Evolutionary conservation across 768 basidiomycete species (phyloP).

Genomic region (Psilocybe azurescens): DNA sequence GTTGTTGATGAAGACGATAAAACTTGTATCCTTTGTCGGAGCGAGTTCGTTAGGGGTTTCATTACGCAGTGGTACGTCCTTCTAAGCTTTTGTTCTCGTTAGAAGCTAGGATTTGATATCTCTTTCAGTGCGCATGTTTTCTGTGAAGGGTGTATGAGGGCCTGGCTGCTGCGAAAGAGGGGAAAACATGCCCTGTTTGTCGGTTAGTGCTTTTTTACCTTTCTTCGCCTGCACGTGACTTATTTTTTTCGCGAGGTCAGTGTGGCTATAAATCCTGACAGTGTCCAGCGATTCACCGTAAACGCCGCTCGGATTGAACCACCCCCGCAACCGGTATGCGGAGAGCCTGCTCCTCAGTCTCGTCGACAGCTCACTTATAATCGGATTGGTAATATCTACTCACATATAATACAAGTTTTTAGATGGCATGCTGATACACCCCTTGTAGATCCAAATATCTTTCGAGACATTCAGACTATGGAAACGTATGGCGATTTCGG

Average conservation of each 20-base stretch:
- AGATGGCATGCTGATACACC: background rate
- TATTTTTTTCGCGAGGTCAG: conserved; percentile 35
- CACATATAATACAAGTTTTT: background rate
- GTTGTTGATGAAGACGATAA: conserved; percentile 55
- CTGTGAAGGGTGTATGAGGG: conserved; percentile 80
- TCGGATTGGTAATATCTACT: conserved; percentile 47
- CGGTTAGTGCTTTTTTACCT: conserved; percentile 43
- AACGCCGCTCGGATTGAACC: conserved; percentile 40
- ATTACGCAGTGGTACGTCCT: conserved; percentile 74
- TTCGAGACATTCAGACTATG: conserved; percentile 62
- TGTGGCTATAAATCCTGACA: conserved; percentile 56
- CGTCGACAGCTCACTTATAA: conserved; percentile 70
- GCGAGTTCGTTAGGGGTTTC: conserved; percentile 73
- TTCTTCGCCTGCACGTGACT: background rate
- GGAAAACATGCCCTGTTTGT: conserved; percentile 80
- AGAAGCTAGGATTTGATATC: background rate
- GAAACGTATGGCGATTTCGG: conserved; percentile 74
- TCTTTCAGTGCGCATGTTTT: conserved; percentile 72
- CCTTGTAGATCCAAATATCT: conserved; percentile 44
- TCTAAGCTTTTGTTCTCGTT: background rate
- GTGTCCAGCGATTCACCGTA: conserved; percentile 67
- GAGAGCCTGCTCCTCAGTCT: conserved; percentile 60
- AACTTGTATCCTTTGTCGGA: conserved; percentile 72
- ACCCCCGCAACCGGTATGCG: conserved; percentile 31
- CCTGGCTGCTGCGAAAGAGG: conserved; percentile 64